These are phyloP conservation scores for Sugiyamaella xylanicola DNA, from an alignment of 1,139 yeast species.

Conservation along the genomic window DNA sequence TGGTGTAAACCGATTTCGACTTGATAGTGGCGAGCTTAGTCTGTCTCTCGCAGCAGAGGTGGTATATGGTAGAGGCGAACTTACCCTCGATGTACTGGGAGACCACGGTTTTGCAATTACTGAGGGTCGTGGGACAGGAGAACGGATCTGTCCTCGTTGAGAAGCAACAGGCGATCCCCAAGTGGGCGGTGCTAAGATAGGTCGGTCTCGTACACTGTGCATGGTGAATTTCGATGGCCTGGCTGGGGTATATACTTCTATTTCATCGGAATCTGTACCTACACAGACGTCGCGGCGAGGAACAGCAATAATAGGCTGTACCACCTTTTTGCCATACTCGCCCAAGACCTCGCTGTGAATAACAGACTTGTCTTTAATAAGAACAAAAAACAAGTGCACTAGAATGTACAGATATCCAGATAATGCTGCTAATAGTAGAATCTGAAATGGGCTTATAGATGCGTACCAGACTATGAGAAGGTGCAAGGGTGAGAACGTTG, in stretches of 20 bases:
- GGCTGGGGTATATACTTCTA: constrained; percentile 46
- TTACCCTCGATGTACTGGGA: neutral
- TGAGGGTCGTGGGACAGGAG: neutral
- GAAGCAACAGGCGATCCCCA: constrained; percentile 13
- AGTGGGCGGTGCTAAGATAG: constrained; percentile 3
- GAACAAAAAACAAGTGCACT: constrained; percentile 49
- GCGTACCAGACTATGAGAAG: constrained; percentile 48
- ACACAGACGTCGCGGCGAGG: constrained; percentile 63
- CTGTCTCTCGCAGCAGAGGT: neutral
- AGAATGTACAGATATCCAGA: constrained; percentile 48
- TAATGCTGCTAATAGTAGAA: constrained; percentile 43
- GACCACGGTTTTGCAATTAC: neutral
- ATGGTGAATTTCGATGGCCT: constrained; percentile 47
- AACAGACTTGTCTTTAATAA: constrained; percentile 61
- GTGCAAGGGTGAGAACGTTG: constrained; percentile 62
- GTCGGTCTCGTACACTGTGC: constrained; percentile 48
- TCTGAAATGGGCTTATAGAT: constrained; percentile 46
- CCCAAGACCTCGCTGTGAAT: constrained; percentile 62
- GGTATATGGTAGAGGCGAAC: neutral
- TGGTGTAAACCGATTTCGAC: constrained; percentile 9
- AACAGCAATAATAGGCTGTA: constrained; percentile 60
- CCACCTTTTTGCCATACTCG: constrained; percentile 66
- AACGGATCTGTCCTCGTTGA: neutral
- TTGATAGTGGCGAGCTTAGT: constrained; percentile 7
- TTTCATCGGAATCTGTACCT: constrained; percentile 53